A percentile compares a stretch with the other conserved stretches of the same genome.
phyloP scores from a whole-genome alignment of 163 green algal genomes.

The Coccomyxa subellipsoidea region DNA sequence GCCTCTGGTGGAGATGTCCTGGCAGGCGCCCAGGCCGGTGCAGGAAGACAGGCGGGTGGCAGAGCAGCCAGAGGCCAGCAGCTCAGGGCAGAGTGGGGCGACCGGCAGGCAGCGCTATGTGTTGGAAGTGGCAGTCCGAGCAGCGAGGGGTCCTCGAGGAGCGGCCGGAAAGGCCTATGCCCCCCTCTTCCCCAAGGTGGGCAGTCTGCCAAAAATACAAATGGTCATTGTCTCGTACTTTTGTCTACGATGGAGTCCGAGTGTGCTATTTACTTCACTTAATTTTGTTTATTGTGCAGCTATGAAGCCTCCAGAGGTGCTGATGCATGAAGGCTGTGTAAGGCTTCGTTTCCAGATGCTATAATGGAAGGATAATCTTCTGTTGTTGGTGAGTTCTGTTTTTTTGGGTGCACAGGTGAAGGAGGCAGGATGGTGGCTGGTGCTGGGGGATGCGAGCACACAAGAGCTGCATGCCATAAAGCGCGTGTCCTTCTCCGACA shows the following conservation, averaged over 20 bases:
- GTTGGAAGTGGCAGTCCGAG: slow-evolving; percentile 41
- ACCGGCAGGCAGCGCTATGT: slow-evolving; percentile 30
- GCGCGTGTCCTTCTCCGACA: slow-evolving; percentile 64
- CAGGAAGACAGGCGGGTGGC: slow-evolving; percentile 5
- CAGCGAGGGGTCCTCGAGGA: slow-evolving; percentile 25
- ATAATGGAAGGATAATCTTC: too few relatives aligned
- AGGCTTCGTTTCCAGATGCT: too few relatives aligned
- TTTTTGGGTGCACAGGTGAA: slow-evolving; percentile 68
- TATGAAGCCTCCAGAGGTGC: too few relatives aligned
- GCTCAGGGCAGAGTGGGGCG: neutral
- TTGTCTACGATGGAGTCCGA: too few relatives aligned
- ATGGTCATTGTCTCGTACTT: too few relatives aligned
- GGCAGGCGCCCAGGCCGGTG: slow-evolving; percentile 14
- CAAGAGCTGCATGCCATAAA: slow-evolving; percentile 81
- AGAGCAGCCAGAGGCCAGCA: neutral
- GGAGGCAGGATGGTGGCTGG: slow-evolving; percentile 94
- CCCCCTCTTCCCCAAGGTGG: slow-evolving; percentile 81
- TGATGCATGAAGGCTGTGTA: too few relatives aligned
- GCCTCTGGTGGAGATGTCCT: slow-evolving; percentile 53
- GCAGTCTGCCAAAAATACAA: too few relatives aligned
- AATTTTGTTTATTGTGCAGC: too few relatives aligned
- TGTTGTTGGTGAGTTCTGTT: too few relatives aligned
- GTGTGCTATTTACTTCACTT: too few relatives aligned
- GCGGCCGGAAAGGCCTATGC: slow-evolving; percentile 59
- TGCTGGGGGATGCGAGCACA: slow-evolving; percentile 58